A percentile compares a stretch with the other conserved stretches of the same genome.
Conservation (phyloP, 345 rosid genomes). For the Litchi chinensis region DNA sequence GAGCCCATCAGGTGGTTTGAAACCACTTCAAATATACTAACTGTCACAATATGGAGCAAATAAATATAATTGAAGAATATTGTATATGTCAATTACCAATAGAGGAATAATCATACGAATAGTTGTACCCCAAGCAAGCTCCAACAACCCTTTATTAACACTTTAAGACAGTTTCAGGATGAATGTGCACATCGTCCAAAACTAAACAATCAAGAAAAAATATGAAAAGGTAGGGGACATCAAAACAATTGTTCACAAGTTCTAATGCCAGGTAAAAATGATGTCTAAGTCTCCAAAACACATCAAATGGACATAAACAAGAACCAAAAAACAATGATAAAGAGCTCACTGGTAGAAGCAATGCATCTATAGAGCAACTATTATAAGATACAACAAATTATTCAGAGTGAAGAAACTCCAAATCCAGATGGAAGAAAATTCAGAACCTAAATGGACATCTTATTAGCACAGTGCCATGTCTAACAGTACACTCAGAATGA, state of each 20-base stretch:
- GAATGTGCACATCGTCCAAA: neutral
- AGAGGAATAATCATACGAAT: neutral
- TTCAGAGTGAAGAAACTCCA: neutral
- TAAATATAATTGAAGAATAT: neutral
- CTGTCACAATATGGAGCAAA: neutral
- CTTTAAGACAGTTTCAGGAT: neutral
- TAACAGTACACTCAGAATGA: neutral
- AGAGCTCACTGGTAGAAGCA: neutral
- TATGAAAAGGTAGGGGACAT: too few species aligned
- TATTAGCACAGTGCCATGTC: neutral
- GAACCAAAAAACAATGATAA: neutral
- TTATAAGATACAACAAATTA: neutral
- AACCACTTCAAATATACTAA: neutral
- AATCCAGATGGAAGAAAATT: constrained; percentile 1
- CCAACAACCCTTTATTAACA: neutral
- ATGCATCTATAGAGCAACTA: neutral
- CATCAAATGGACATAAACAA: neutral
- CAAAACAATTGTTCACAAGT: neutral
- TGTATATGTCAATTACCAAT: too few species aligned
- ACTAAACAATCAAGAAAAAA: neutral
- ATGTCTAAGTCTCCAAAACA: neutral
- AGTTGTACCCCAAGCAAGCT: neutral
- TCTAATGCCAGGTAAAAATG: neutral
- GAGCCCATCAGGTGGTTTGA: neutral
- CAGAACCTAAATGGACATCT: neutral